Conservation (phyloP, 2,329 filamentous ascomycete species). For the Neofusicoccum cordaticola region DNA sequence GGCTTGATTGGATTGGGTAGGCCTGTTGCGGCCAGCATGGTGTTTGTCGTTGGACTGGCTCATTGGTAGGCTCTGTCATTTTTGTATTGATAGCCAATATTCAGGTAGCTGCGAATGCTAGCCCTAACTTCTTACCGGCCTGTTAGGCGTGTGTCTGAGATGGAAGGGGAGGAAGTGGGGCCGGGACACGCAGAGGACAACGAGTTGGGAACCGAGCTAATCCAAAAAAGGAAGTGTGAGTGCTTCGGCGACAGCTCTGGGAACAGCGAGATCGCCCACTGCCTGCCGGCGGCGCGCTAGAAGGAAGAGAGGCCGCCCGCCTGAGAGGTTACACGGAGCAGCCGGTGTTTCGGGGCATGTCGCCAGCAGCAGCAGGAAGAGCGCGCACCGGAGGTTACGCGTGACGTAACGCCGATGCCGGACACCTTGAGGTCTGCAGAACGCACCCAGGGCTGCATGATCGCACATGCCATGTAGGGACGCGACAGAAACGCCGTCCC, state of each 20-base stretch:
- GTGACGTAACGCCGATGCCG: constrained; percentile 14
- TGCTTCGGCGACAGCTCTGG: background rate
- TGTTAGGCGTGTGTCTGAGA: background rate
- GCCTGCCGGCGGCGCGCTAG: too few species aligned
- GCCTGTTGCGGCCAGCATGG: background rate
- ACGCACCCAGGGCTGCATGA: background rate
- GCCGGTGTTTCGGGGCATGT: background rate
- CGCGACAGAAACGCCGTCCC: background rate
- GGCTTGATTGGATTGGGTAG: background rate
- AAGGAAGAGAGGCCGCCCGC: too few species aligned
- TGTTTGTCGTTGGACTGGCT: background rate
- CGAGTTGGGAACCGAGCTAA: background rate
- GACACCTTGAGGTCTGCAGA: background rate
- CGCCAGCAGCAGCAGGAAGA: background rate
- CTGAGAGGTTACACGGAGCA: too few species aligned
- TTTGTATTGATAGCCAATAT: background rate
- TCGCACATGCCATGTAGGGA: constrained; percentile 1
- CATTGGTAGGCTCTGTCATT: background rate
- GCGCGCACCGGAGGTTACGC: background rate
- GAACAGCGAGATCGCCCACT: too few species aligned
- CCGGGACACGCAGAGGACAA: too few species aligned
- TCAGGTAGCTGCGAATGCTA: background rate
- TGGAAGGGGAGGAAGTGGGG: background rate
- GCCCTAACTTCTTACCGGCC: background rate
- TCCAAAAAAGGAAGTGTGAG: background rate